Conservation (phyloP, 441 rosid genomes). For the Syzygium malaccense region DNA sequence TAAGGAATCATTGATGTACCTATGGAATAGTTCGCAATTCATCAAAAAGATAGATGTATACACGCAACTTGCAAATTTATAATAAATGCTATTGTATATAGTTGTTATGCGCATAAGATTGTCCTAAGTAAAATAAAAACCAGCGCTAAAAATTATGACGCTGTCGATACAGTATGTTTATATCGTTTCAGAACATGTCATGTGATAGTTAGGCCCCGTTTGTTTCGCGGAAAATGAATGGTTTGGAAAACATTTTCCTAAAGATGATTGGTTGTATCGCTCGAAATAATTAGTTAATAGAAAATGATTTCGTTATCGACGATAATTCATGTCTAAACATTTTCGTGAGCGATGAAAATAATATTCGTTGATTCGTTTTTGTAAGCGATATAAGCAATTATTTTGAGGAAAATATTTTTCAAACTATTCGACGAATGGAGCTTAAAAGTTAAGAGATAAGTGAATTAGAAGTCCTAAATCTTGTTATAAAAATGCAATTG, state of each 20-base stretch:
- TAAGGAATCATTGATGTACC: not conserved
- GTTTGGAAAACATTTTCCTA: too few relatives aligned
- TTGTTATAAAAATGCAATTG: too few relatives aligned
- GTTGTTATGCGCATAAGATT: too few relatives aligned
- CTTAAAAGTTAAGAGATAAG: too few relatives aligned
- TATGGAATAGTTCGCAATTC: not conserved
- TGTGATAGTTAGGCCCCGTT: not conserved
- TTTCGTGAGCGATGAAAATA: too few relatives aligned
- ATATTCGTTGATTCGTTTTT: too few relatives aligned
- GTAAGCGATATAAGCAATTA: rapidly evolving
- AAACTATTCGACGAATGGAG: not conserved
- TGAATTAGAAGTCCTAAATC: too few relatives aligned
- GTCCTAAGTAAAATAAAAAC: not conserved
- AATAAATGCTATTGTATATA: not conserved
- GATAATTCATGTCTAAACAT: too few relatives aligned
- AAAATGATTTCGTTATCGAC: too few relatives aligned
- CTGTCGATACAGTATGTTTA: not conserved
- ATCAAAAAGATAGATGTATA: not conserved
- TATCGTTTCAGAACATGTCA: not conserved
- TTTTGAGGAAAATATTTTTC: not conserved
- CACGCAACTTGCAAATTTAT: not conserved
- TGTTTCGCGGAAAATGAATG: rapidly evolving
- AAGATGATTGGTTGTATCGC: too few relatives aligned
- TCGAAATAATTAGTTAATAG: too few relatives aligned
- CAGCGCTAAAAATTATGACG: too few relatives aligned